Evolutionary conservation across 768 basidiomycete genomes (phyloP), one percentile per base, ranked within the genome.

Genomic region (Kwoniella sp.): DNA sequence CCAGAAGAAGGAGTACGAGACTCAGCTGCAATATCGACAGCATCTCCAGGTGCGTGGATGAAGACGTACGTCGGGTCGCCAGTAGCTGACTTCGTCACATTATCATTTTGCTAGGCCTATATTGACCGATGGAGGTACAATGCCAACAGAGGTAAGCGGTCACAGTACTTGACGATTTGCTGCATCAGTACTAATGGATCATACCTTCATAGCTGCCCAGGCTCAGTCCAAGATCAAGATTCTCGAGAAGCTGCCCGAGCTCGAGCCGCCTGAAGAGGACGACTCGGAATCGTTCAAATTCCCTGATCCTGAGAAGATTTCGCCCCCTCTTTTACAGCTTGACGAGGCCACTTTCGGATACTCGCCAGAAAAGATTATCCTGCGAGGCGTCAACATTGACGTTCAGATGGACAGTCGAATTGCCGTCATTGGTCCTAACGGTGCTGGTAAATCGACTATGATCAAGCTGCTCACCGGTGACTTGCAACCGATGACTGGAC

Each of bases 61-160:
- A 45, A 3, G 9, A 11, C 8, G 15, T 17, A 45, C 8, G 15
- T 45, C 15, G 17, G 17, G 9, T 20, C 41, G 41, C 20, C 41
- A 45, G 41, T n/a, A n/a, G n/a, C 15, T 17, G 8, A 45, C 41
- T 45, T n/a, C n/a, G n/a, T n/a, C n/a, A n/a, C n/a, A n/a, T n/a
- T n/a, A n/a, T n/a, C n/a, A n/a, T n/a, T n/a, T n/a, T n/a, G n/a
- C n/a, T 20, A 45, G 48, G 93, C 95, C 0, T 99, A 96, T 83
- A 97, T 99, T 72, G 96, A 98, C 74, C 85, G 93, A 58, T 99
- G 96, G 96, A 85, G 95, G 73, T 97, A 97, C 82, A 97, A 97
- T 72, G 93, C 93, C 63, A 95, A 95, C 79, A 86, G 94, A 73
- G 86, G 81, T 65, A 81, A 66, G n/a, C 62, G 2, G 2, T 3